A percentile compares a stretch with the other conserved stretches of the same genome.
phyloP scores from a whole-genome alignment of 2,329 filamentous ascomycete genomes.

The Penicillium sp. region DNA sequence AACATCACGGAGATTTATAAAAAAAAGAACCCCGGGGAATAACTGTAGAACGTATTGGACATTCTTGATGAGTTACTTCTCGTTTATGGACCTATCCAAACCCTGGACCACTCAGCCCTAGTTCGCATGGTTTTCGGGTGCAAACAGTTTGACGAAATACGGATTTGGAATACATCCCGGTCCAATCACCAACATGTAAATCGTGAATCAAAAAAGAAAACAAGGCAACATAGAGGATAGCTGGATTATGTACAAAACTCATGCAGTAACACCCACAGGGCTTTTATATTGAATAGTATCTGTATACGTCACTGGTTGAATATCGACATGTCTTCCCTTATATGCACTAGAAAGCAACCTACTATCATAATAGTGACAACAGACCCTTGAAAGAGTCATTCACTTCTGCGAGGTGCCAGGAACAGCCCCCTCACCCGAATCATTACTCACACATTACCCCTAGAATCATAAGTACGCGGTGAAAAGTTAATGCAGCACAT shows the following conservation, averaged over 20 bases:
- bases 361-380: neutral
- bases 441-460: neutral
- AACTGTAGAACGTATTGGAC: too few species aligned
- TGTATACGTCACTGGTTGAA: neutral
- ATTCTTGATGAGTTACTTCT: too few species aligned
- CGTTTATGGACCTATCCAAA: neutral
- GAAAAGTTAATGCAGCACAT: neutral
- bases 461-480: neutral
- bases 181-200: neutral
- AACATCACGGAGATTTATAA: neutral
- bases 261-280: too few species aligned
- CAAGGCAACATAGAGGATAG: neutral
- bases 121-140: neutral
- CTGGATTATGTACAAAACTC: neutral
- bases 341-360: neutral
- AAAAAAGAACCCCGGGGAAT: neutral
- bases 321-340: neutral
- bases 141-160: neutral
- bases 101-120: neutral
- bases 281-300: neutral
- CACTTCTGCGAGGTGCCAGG: neutral
- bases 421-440: neutral
- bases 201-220: too few species aligned
- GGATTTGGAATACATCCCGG: conserved; percentile 13
- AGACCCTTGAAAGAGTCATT: neutral